Evolutionary conservation across 768 basidiomycete species (phyloP), one percentile per base, ranked within the genome.

Genomic region (Auricularia cornea): DNA sequence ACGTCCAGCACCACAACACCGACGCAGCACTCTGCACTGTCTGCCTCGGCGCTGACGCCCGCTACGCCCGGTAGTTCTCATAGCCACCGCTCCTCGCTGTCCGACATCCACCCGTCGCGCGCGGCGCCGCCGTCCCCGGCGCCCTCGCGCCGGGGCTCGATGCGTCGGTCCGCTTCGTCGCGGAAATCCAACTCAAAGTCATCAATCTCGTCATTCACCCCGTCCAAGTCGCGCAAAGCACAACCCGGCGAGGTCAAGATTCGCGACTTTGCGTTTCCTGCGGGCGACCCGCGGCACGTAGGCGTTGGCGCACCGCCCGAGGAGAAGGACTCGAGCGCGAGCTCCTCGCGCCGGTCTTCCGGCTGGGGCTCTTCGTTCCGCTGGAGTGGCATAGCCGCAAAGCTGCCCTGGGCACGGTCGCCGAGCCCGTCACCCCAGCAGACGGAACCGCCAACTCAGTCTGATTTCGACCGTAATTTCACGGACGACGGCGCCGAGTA

Each of bases 261-360:
- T 30, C 79, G 81, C n/a, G 82, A 84, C 68, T 84, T 75, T 66
- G 82, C 76, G 12, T 84, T 76, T 66, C 65, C 75, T 26, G 62
- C 68, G 2, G 59, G 72, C 4, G 83, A 83, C 70, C 72, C 69
- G 18, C 77, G 82, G 6, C 81, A 82, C 68, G 66, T 69, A 5
- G 81, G 81, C 10, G 65, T 66, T 2, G 82, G 81, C 12, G 68
- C 76, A 23, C 26, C 62, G 35, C 38, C 56, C 26, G 59, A 63
- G 28, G 28, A 28, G n/a, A 29, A 33, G 11, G 41, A n/a, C 29
- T n/a, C n/a, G n/a, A 40, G 41, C 41, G 29, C 59, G 23, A 5
- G 26, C 4, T 57, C 54, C 26, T 28, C 26, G 16, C 44, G 44
- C 16, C 44, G 44, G 11, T 12, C 6, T 18, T 28, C 26, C 30